phyloP scores from a whole-genome alignment of 106 monocot species.

The Chionographis japonica region DNA sequence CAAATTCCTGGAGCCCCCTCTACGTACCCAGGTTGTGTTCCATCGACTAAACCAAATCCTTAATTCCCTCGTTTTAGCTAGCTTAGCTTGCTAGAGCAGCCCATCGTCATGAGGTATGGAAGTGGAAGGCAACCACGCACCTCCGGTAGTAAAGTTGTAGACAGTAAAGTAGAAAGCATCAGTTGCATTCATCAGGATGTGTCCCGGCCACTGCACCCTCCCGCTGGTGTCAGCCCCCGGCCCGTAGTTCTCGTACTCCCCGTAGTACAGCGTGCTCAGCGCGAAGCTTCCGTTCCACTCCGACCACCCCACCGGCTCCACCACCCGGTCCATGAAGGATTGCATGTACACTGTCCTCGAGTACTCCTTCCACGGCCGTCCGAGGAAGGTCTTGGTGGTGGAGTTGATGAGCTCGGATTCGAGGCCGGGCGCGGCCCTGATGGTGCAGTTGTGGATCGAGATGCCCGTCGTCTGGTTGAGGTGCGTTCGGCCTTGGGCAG shows the following conservation, averaged over 20 bases:
- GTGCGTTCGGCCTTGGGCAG: slow-evolving; percentile 17
- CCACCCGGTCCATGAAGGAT: slow-evolving; percentile 14
- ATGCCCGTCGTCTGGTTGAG: slow-evolving; percentile 17
- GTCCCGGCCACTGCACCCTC: slow-evolving; percentile 18
- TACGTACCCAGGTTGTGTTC: too few species aligned
- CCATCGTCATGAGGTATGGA: too few species aligned
- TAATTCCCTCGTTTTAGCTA: too few species aligned
- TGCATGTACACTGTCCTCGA: slow-evolving; percentile 31
- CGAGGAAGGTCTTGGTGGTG: slow-evolving; percentile 16
- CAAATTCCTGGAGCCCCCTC: too few species aligned
- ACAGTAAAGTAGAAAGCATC: slow-evolving; percentile 11
- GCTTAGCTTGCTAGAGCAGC: too few species aligned
- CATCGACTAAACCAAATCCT: too few species aligned
- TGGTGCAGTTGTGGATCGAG: slow-evolving; percentile 26
- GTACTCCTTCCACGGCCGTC: slow-evolving; percentile 37
- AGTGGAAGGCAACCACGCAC: slow-evolving; percentile 8
- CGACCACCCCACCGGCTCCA: slow-evolving; percentile 18
- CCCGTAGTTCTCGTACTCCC: slow-evolving; percentile 7
- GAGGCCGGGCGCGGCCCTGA: slow-evolving; percentile 10
- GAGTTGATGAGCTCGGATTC: neutral
- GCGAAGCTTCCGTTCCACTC: slow-evolving; percentile 23
- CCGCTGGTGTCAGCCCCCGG: slow-evolving; percentile 6
- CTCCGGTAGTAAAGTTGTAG: slow-evolving; percentile 12
- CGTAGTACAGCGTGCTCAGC: slow-evolving; percentile 7
- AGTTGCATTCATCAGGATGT: slow-evolving; percentile 3